Base-by-base conservation (phyloP, 768 basidiomycete genomes). In the Suillus brevipes region DNA sequence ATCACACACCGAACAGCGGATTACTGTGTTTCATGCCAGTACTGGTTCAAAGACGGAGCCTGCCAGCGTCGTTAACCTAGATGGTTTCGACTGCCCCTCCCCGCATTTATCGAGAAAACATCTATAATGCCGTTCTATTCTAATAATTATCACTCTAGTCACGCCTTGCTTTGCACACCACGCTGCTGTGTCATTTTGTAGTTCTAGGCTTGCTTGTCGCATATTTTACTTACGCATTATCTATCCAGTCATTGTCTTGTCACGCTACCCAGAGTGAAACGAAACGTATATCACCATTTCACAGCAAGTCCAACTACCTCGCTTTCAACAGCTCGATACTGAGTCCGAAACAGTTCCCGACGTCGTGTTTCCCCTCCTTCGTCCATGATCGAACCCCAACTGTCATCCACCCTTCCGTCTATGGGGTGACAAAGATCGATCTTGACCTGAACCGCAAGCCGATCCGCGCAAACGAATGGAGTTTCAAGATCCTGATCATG, bases 261-360 rank as follows among this genome's bases (percentile, higher is more conserved):
- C 52, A 65, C 13, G 66, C 67, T 61, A 68, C 68, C 65, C 68
- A 34, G 58, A 34, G 43, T 37, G 31, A 63, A 38, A 64, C 25
- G n/a, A 42, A 36, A 63, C 31, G 18, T 6, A 28, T 40, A 65
- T 77, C 61, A 91, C 90, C 90, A 91, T 67, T 90, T 88, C 6
- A 92, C 91, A 8, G 87, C 86, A 47, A 91, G 75, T 25, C 92
- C 93, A 45, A 90, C 78, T 25, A 93, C 87, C 70, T 95, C 92
- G 77, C 88, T 92, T 77, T 92, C 92, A 2, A 97, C 94, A 34
- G 91, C 91, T 65, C 87, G 84, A 74, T 95, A 97, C 72, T 85
- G 79, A 3, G 95, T 97, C 74, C 94, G 83, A 71, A 97, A 86
- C 38, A 86, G 74, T 60, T 75, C 73, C 72, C 78, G 76, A 53